Base-by-base conservation (phyloP, 2,329 filamentous ascomycete species). In the Parafenestella ontariensis region DNA sequence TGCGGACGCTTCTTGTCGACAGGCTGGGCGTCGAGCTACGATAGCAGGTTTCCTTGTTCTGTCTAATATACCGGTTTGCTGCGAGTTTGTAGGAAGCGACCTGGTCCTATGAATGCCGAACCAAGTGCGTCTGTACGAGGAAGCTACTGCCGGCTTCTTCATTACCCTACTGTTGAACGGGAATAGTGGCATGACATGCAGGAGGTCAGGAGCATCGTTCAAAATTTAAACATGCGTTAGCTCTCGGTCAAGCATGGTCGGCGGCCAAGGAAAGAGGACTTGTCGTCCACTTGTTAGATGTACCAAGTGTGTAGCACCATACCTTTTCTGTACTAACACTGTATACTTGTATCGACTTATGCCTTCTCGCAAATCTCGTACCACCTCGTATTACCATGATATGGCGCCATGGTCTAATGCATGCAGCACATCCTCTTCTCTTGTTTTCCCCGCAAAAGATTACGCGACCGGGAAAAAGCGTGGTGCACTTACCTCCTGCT, bases 11-110 rank as follows among this genome's bases (percentile, higher is more conserved):
- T 61, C 78, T 98, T 59, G 87, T 90, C 2, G 78, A 84, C 56
- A 85, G 86, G 64, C 79, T 96, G 54, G 90, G 90, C 0, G 91
- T 98, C 18, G 90, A 96, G 77, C 79, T 96, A 66, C 84, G 91
- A 73, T 92, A 71, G 63, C 49, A 8, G 20, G 21, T 20, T 7
- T 42, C 9, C 9, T 26, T 5, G 2, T 28, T 26, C 37, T n/a
- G 40, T 24, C 24, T n/a, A n/a, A n/a, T n/a, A 13, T 43, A 24
- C 24, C 29, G 23, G 4, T 20, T 18, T 20, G 23, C 10, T 43
- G n/a, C 24, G 41, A 34, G 41, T 24, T 28, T n/a, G n/a, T n/a
- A n/a, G n/a, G n/a, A n/a, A n/a, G n/a, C n/a, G n/a, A n/a, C n/a
- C 24, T n/a, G 41, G n/a, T 23, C 3, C 13, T 13, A 18, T 29